Base-by-base conservation (phyloP, 1,284 basidiomycete genomes). In the Vanrija sp. region DNA sequence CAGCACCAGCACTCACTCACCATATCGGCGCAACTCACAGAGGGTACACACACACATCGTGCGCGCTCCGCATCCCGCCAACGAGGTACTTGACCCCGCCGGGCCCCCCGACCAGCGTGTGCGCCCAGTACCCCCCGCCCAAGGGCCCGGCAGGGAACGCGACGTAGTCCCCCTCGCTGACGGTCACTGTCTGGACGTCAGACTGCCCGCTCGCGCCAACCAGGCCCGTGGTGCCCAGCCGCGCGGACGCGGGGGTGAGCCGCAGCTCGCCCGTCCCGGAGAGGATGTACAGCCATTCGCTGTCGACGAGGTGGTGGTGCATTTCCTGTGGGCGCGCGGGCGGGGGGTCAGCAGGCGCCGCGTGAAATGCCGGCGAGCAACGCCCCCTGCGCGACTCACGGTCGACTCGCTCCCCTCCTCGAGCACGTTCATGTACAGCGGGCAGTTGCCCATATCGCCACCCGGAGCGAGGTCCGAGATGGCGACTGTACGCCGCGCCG, bases 201-300 rank as follows among this genome's bases (percentile, higher is more conserved):
- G 43, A n/a, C 4, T 52, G 15, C 12, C 38, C 28, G 3, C 3
- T 38, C 38, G 38, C 40, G 15, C 25, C 18, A n/a, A 6, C 15
- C 34, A 38, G 38, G 10, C 38, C 38, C 3, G 28, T 15, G 8
- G 26, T n/a, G 38, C 7, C 25, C 16, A n/a, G 39, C 4, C 15
- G 34, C 40, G 38, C 39, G 18, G 29, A 38, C n/a, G 40, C 29
- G 7, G 50, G 44, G 15, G 49, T 45, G 9, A 67, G 55, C 4
- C 34, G 48, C 14, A 64, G 55, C 3, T n/a, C 43, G 23, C 51
- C 64, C 10, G 48, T 28, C 34, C 65, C 65, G 5, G 43, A 38
- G 25, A 63, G 51, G 6, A 68, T 55, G 59, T 68, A 68, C n/a
- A 67, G 25, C 66, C 66, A 67, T 50, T 67, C 66, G 0, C 57